Evolutionary conservation across 306 rosid species (phyloP).

Genomic region (Cucurbita maxima): DNA sequence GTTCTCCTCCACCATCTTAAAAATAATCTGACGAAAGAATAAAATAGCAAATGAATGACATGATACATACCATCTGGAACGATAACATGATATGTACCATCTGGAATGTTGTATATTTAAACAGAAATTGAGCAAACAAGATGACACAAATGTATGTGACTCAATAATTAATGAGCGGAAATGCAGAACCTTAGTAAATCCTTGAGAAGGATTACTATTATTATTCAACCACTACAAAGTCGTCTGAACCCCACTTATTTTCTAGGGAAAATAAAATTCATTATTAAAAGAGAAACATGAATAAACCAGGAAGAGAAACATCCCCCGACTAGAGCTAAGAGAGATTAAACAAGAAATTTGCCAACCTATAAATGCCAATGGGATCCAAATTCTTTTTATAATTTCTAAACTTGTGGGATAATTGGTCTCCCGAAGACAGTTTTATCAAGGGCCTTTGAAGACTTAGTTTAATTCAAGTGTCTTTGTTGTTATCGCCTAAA

Average conservation of each 20-base stretch:
- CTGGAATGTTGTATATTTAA: not conserved
- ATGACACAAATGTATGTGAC: not conserved
- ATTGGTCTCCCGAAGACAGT: not conserved
- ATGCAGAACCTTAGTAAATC: not conserved
- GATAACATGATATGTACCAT: constrained; percentile 10
- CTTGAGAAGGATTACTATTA: not conserved
- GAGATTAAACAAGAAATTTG: not conserved
- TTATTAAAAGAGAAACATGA: not conserved
- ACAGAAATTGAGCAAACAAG: not conserved
- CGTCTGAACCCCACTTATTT: not conserved
- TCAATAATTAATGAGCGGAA: not conserved
- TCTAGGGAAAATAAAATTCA: not conserved
- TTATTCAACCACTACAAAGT: not conserved
- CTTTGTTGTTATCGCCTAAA: not conserved
- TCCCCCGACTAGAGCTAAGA: not conserved
- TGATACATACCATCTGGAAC: constrained; percentile 1
- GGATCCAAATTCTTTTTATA: not conserved
- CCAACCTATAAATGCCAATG: not conserved
- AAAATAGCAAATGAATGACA: constrained; percentile 11
- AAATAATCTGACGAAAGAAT: constrained; percentile 52
- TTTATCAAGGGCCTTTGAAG: not conserved
- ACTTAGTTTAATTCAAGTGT: not conserved
- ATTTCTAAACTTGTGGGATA: not conserved
- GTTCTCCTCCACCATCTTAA: constrained; percentile 97
- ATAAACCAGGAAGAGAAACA: not conserved